Evolutionary conservation across 495 filamentous ascomycete genomes (phyloP).

Genomic region (Aspergillus ellipticus): DNA sequence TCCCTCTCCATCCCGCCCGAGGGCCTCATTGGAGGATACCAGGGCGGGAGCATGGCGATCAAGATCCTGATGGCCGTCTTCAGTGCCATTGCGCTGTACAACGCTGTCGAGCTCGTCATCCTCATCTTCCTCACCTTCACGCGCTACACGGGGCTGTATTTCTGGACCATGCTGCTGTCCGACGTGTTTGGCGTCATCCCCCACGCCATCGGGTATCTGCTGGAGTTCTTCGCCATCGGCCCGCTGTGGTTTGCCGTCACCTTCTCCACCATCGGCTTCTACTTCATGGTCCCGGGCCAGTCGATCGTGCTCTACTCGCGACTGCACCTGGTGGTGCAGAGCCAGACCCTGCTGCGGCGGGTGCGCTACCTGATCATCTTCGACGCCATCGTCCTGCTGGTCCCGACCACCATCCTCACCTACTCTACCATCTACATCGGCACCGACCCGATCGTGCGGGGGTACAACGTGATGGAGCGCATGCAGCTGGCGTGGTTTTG

Average conservation of each 20-base stretch:
- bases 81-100: slow-evolving; percentile 48
- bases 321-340: slow-evolving; percentile 56
- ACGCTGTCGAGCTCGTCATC: slow-evolving; percentile 47
- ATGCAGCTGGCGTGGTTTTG: slow-evolving; percentile 58
- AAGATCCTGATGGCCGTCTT: slow-evolving; percentile 46
- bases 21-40: slow-evolving; percentile 35
- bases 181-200: slow-evolving; percentile 39
- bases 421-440: slow-evolving; percentile 38
- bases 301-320: slow-evolving; percentile 66
- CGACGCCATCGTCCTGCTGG: slow-evolving; percentile 44
- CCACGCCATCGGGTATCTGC: slow-evolving; percentile 50
- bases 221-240: slow-evolving; percentile 50
- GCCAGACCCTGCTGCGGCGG: slow-evolving; percentile 40
- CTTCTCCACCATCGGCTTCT: slow-evolving; percentile 53
- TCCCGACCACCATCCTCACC: slow-evolving; percentile 52
- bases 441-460: slow-evolving; percentile 30
- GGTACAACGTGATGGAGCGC: slow-evolving; percentile 55
- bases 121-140: slow-evolving; percentile 48
- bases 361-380: slow-evolving; percentile 56
- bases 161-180: slow-evolving; percentile 45
- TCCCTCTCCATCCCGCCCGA: slow-evolving; percentile 26
- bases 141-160: slow-evolving; percentile 43
- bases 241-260: slow-evolving; percentile 35
- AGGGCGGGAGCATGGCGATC: slow-evolving; percentile 24
- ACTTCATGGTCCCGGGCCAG: slow-evolving; percentile 60